Conservation (phyloP, 352 stramenopile genomes). For the Phytophthora rubi region DNA sequence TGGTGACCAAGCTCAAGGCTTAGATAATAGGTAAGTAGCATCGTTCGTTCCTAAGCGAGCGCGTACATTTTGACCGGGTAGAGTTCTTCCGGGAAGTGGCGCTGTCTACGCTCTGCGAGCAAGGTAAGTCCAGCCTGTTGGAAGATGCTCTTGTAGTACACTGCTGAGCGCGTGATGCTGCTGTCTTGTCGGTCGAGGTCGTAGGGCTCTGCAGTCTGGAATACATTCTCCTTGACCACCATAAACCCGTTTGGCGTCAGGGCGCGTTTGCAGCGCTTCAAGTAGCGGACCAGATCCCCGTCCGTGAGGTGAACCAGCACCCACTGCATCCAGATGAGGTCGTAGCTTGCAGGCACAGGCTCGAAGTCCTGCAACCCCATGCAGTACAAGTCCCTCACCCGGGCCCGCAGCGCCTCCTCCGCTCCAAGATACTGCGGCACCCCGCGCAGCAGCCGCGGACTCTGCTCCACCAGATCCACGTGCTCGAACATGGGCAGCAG, state of each 20-base stretch:
- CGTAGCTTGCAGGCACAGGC: slow-evolving; percentile 77
- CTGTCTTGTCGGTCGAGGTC: slow-evolving; percentile 94
- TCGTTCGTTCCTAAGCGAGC: too few relatives aligned
- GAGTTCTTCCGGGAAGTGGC: slow-evolving; percentile 95
- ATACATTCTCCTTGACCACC: slow-evolving; percentile 93
- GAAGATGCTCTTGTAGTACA: slow-evolving; percentile 94
- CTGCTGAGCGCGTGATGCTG: slow-evolving; percentile 90
- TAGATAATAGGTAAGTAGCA: slow-evolving; percentile 4
- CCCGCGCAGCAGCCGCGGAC: slow-evolving; percentile 87
- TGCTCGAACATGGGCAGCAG: slow-evolving; percentile 87
- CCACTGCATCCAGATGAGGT: slow-evolving; percentile 98
- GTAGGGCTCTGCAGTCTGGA: slow-evolving; percentile 77
- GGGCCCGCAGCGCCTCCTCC: slow-evolving; percentile 35
- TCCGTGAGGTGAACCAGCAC: slow-evolving; percentile 96
- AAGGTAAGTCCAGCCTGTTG: slow-evolving; percentile 90
- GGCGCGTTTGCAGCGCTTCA: slow-evolving; percentile 88
- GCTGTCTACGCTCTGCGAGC: slow-evolving; percentile 81
- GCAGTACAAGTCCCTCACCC: slow-evolving; percentile 87
- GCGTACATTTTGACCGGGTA: slow-evolving; percentile 97
- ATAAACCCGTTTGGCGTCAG: slow-evolving; percentile 66
- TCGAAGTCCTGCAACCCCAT: slow-evolving; percentile 93
- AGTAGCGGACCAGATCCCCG: slow-evolving; percentile 93
- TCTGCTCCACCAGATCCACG: slow-evolving; percentile 96
- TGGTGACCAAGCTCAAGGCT: slow-evolving; percentile 16
- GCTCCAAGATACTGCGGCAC: slow-evolving; percentile 90